Evolutionary conservation across 2,329 filamentous ascomycete genomes (phyloP), one percentile per base, ranked within the genome.

Genomic region (Amesomyces nigricolor): DNA sequence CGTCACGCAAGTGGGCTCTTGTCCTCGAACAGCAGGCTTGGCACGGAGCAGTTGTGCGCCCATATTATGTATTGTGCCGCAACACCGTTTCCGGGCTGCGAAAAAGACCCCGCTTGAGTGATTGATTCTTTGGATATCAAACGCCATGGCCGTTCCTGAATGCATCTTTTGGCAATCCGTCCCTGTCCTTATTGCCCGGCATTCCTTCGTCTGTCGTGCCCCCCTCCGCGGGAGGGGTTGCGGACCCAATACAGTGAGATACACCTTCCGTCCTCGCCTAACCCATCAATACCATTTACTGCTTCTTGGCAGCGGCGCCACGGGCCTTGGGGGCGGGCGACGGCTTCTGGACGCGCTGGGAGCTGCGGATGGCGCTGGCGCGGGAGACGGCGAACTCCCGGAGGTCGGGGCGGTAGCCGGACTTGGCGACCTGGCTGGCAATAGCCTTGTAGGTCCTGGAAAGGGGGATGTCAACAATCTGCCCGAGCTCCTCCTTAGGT

Each of bases 381-480:
- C 94, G 89, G 75, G 90, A 79, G 69, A 97, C 86, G 67, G 92
- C 91, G 68, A 80, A 79, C 69, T 82, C 76, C 66, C 87, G 87
- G 75, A 91, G 81, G 72, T 92, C 88, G 68, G 81, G 69, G 67
- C 88, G 89, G 87, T 97, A 99, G 71, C 86, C 83, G 72, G 82
- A 81, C 84, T 90, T 91, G 74, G 90, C 87, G 67, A 86, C 84
- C 73, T 80, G 79, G 79, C 83, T 87, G 77, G 91, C 91, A 72
- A 97, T 84, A 68, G 82, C 81, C 79, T 88, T 89, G 86, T 91
- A 97, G 78, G 88, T 87, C 83, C 90, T 94, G 64, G 49, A 62
- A 56, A 54, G 44, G 63, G 58, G 58, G 58, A 65, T 54, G 53
- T 61, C 47, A 63, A 54, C 39, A 53, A 26, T 42, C 26, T 38